Conservation (phyloP, 805 yeast genomes). For the Saccharomycopsis capsularis region DNA sequence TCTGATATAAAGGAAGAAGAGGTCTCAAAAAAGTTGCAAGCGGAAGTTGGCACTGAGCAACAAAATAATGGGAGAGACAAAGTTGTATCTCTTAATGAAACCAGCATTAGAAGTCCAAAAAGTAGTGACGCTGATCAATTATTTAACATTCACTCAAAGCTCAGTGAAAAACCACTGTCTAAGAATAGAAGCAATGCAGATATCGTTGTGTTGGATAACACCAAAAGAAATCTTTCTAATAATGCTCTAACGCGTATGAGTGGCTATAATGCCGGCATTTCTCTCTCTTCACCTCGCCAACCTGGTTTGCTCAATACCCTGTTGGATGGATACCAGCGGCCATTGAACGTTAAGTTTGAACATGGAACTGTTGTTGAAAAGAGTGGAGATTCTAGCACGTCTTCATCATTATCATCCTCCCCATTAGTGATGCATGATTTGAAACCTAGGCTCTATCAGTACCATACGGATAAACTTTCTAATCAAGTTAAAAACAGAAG, state of each 20-base stretch:
- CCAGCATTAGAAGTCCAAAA: too few relatives aligned
- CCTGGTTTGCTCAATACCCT: too few relatives aligned
- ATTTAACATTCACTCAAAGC: slow-evolving; percentile 4
- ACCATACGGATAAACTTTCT: slow-evolving; percentile 1
- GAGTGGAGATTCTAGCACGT: slow-evolving; percentile 10
- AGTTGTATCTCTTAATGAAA: too few relatives aligned
- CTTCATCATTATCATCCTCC: slow-evolving; percentile 14
- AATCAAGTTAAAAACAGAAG: neutral
- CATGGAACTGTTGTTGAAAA: slow-evolving; percentile 20
- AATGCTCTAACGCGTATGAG: neutral
- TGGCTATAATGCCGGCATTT: neutral
- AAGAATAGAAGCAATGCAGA: neutral
- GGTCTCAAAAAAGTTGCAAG: too few relatives aligned
- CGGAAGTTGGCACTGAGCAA: too few relatives aligned
- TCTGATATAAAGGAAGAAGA: too few relatives aligned
- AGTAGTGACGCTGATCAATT: slow-evolving; percentile 3
- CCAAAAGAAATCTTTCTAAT: neutral
- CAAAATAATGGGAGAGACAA: too few relatives aligned
- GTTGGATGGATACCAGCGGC: too few relatives aligned
- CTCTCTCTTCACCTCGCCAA: neutral
- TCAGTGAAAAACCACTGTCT: neutral
- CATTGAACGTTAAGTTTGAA: slow-evolving; percentile 14
- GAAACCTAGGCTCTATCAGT: neutral
- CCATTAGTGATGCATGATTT: slow-evolving; percentile 16
- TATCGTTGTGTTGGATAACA: neutral